Conservation (phyloP, 306 rosid species). For the Dryas octopetala region DNA sequence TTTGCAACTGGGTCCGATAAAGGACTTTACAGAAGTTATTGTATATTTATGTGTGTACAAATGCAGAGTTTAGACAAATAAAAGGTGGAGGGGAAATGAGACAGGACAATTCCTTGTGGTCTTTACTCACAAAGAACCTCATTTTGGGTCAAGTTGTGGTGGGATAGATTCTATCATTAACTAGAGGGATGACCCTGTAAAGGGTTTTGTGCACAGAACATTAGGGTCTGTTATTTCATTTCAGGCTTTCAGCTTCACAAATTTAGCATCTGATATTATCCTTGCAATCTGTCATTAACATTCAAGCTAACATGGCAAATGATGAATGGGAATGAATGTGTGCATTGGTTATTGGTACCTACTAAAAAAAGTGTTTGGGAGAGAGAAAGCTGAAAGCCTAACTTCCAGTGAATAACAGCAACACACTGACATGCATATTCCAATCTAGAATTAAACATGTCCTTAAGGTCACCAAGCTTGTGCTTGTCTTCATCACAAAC, state of each 20-base stretch:
- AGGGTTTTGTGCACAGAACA: neutral
- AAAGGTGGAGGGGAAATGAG: slow-evolving; percentile 1
- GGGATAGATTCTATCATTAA: slow-evolving; percentile 15
- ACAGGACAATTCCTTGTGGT: neutral
- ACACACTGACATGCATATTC: neutral
- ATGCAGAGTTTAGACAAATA: neutral
- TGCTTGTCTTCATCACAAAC: slow-evolving; percentile 12
- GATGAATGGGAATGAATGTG: neutral
- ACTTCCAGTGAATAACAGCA: neutral
- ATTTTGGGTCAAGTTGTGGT: slow-evolving; percentile 9
- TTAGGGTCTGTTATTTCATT: slow-evolving; percentile 1
- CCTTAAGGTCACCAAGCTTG: slow-evolving; percentile 4
- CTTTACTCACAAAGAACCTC: slow-evolving; percentile 9
- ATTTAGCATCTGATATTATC: slow-evolving; percentile 14
- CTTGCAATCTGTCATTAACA: neutral
- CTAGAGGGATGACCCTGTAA: neutral
- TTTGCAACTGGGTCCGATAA: neutral
- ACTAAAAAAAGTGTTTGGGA: neutral
- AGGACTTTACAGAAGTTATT: neutral
- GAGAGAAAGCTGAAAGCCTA: slow-evolving; percentile 10
- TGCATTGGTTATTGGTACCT: neutral
- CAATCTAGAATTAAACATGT: slow-evolving; percentile 12
- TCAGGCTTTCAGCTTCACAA: slow-evolving; percentile 13
- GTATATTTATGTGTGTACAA: neutral
- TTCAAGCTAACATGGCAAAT: neutral